Conservation (phyloP, 805 yeast genomes). For the Clavispora santaluciae region DNA sequence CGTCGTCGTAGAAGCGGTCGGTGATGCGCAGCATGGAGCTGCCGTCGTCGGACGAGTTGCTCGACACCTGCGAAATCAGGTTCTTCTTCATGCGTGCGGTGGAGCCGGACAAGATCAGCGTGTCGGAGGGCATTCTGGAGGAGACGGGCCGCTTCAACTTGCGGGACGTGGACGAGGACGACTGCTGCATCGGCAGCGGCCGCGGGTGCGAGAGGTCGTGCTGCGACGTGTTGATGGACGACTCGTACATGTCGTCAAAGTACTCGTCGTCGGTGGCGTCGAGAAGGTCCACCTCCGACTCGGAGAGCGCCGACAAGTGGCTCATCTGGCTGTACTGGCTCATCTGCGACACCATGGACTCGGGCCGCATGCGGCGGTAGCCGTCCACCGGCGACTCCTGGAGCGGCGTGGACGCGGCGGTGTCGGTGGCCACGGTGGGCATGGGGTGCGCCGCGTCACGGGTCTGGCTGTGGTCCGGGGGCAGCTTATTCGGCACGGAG, state of each 20-base stretch:
- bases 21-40: conserved; percentile 8
- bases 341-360: conserved; percentile 36
- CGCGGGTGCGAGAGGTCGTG: conserved; percentile 18
- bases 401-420: neutral
- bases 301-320: conserved; percentile 40
- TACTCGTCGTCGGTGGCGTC: conserved; percentile 37
- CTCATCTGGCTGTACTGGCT: conserved; percentile 37
- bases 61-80: conserved; percentile 31
- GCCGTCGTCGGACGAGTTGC: conserved; percentile 36
- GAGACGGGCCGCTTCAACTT: conserved; percentile 27
- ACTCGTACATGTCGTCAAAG: conserved; percentile 33
- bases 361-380: conserved; percentile 26
- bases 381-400: conserved; percentile 9
- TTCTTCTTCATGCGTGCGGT: conserved; percentile 25
- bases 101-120: conserved; percentile 30
- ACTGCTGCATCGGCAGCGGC: conserved; percentile 11
- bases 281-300: conserved; percentile 35
- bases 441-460: neutral
- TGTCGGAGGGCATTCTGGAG: conserved; percentile 33
- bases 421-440: neutral
- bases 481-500: neutral
- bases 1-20: conserved; percentile 9
- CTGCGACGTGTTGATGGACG: conserved; percentile 32
- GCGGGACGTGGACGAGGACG: conserved; percentile 7
- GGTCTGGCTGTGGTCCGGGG: neutral